Evolutionary conservation across 768 basidiomycete species (phyloP).

Genomic region (Boletus eberwhitei): DNA sequence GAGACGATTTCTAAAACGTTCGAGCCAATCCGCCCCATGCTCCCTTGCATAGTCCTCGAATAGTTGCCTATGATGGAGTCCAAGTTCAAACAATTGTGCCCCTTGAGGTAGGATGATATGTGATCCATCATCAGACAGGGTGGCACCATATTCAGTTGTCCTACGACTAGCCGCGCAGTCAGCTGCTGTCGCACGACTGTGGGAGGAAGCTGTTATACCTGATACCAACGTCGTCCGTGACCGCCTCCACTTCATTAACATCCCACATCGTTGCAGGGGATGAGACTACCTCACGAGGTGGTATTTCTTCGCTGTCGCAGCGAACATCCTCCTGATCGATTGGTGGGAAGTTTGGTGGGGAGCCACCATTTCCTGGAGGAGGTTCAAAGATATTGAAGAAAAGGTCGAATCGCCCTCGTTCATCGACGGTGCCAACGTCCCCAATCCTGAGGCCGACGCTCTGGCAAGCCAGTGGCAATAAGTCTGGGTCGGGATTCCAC

Average conservation of each 20-base stretch:
- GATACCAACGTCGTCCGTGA: no score
- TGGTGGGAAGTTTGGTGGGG: not conserved
- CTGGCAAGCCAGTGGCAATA: not conserved
- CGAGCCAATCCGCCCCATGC: not conserved
- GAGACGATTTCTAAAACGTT: not conserved
- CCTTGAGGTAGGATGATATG: not conserved
- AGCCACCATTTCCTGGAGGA: not conserved
- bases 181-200: not conserved
- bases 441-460: not conserved
- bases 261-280: not conserved
- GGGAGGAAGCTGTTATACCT: no score
- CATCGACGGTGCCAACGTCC: not conserved
- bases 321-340: not conserved
- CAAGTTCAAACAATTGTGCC: not conserved
- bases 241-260: not conserved
- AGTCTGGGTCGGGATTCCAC: not conserved
- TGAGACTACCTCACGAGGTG: not conserved
- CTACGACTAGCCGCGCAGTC: not conserved
- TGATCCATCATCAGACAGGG: not conserved
- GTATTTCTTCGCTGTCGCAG: not conserved
- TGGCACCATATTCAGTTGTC: not conserved
- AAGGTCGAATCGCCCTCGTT: not conserved
- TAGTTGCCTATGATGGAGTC: not conserved
- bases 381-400: not conserved
- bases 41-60: not conserved